Base-by-base conservation (phyloP, 805 yeast species). In the Kluyveromyces dobzhanskii region DNA sequence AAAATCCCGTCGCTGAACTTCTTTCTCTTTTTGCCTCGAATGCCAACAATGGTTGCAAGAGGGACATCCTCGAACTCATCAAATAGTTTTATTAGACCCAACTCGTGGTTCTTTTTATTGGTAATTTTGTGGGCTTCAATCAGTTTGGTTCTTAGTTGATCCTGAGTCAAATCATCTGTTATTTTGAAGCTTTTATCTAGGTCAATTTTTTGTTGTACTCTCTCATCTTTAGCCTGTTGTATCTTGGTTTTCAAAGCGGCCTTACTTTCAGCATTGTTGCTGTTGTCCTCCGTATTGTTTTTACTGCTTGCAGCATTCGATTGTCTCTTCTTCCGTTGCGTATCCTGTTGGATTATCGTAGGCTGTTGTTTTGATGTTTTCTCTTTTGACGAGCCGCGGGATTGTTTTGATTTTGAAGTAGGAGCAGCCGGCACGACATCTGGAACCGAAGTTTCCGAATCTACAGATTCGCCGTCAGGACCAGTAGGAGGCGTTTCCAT, bases 1-100 rank as follows among this genome's bases (percentile, higher is more conserved):
- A 59, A 38, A 13, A 57, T 42, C 4, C 50, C 48, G 34, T 61
- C 64, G 16, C 44, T 50, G 43, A 47, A 58, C 45, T 51, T 57
- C 50, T 53, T 57, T 25, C 63, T 49, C 40, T 57, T 61, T 43
- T 59, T 58, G 30, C 64, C 63, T 30, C 64, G 54, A 17, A 59
- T 52, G n/a, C 65, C 65, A 17, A 59, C 49, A 3, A 57, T 56
- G 4, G 58, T 56, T 2, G 64, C 64, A 49, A 57, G 48, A 7
- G 62, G 50, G 13, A 59, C 54, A 37, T 59, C 62, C 31, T 59
- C 65, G 32, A 45, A 56, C 40, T 59, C 62, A 41, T 55, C 49
- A 42, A 59, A 61, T 29, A 60, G 42, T 26, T 54, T 59, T 26
- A 57, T 37, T 17, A 59, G 43, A 1, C 63, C 64, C n/a, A 57